A percentile compares a stretch with the other conserved stretches of the same genome.
phyloP scores from a whole-genome alignment of 1,284 basidiomycete species.

The Ustilago tritici region DNA sequence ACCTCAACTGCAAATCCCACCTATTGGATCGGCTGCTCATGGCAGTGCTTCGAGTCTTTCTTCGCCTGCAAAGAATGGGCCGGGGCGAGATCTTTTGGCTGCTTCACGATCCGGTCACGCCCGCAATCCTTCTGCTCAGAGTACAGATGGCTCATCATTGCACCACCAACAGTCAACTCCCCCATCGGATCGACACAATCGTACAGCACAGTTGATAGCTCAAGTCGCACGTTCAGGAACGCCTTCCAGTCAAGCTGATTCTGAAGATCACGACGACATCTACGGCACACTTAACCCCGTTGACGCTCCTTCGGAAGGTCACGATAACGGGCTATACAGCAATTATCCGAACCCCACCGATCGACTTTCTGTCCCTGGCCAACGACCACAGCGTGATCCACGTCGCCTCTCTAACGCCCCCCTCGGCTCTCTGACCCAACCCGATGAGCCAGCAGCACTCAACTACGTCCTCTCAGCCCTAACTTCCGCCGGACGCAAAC shows the following conservation, averaged over 20 bases:
- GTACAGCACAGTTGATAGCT: conserved; percentile 57
- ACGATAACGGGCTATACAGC: conserved; percentile 31
- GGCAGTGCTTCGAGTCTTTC: conserved; percentile 20
- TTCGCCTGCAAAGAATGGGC: conserved; percentile 32
- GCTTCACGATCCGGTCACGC: conserved; percentile 29
- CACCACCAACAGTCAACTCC: conserved; percentile 16
- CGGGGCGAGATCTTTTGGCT: conserved; percentile 37
- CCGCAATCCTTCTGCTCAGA: conserved; percentile 35
- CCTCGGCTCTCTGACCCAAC: conserved; percentile 62
- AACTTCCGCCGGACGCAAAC: conserved; percentile 60
- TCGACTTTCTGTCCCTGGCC: conserved; percentile 41
- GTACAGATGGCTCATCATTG: conserved; percentile 9
- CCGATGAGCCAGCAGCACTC: conserved; percentile 57
- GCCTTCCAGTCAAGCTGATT: conserved; percentile 38
- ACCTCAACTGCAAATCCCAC: conserved; percentile 44
- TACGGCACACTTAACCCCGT: conserved; percentile 52
- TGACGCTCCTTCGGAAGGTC: conserved; percentile 44
- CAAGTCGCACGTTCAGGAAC: conserved; percentile 39
- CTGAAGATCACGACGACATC: conserved; percentile 58
- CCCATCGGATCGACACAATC: conserved; percentile 44
- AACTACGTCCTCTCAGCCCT: conserved; percentile 61
- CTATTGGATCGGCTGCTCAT: conserved; percentile 22
- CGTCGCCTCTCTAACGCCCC: conserved; percentile 36
- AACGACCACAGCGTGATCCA: conserved; percentile 42
- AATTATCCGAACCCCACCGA: conserved; percentile 24